These are phyloP conservation scores for Rhodosporidiobolus sp. DNA, from an alignment of 768 basidiomycete species.

Conservation along the genomic window DNA sequence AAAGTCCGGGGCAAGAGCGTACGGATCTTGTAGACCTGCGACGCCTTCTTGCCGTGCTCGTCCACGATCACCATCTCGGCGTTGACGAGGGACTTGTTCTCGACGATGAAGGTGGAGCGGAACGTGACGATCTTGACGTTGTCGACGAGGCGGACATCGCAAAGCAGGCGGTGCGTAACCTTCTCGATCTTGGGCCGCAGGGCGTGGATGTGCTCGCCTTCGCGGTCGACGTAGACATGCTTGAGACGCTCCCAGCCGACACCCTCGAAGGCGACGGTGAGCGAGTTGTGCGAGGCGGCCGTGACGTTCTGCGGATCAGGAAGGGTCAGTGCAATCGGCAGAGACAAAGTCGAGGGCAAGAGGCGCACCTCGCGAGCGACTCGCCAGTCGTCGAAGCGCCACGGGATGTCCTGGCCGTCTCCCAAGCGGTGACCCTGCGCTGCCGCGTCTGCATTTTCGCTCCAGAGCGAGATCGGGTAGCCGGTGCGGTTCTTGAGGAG, in stretches of 20 bases:
- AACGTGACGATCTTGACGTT: conserved; percentile 93
- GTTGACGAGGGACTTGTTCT: conserved; percentile 86
- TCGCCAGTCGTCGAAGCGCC: conserved; percentile 97
- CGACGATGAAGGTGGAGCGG: conserved; percentile 84
- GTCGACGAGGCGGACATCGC: conserved; percentile 82
- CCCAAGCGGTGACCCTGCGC: conserved; percentile 52
- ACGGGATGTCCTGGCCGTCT: conserved; percentile 75
- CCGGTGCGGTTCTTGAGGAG: conserved; percentile 88
- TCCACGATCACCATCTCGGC: conserved; percentile 88
- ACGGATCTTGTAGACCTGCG: conserved; percentile 78
- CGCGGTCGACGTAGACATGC: conserved; percentile 84
- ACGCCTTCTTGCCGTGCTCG: conserved; percentile 72
- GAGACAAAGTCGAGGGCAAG: background rate
- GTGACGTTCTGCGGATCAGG: conserved; percentile 49
- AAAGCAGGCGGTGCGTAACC: conserved; percentile 74
- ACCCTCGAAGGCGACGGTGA: conserved; percentile 77
- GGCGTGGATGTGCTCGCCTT: conserved; percentile 83
- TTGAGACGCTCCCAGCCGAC: conserved; percentile 86
- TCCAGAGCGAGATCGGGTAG: conserved; percentile 76
- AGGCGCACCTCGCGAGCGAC: conserved; percentile 77
- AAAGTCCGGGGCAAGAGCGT: too few relatives aligned
- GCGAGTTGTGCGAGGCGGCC: conserved; percentile 67
- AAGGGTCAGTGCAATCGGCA: background rate
- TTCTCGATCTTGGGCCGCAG: conserved; percentile 74
- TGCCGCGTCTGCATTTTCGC: conserved; percentile 62